Base-by-base conservation (phyloP, 1,139 yeast genomes). In the Yamadazyma blattariae region DNA sequence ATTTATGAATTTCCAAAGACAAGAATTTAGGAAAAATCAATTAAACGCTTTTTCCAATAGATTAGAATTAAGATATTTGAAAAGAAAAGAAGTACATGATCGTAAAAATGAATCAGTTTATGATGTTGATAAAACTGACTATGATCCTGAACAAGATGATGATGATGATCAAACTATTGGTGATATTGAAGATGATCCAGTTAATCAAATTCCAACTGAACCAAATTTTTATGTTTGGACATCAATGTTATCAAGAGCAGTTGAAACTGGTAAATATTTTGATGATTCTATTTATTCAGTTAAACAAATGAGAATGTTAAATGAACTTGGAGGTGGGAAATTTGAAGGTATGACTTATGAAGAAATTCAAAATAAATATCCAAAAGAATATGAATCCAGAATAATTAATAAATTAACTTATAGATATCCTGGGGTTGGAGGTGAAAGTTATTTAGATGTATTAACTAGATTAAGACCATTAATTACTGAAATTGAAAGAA, bases 381-480 rank as follows among this genome's bases (percentile, higher is more conserved):
- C 97, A 0, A 76, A 73, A 29, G 97, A 92, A 57, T 90, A 83
- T 52, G 79, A 76, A 30, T 75, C 89, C 15, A 74, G 97, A 41
- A 64, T 87, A 46, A 68, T 71, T 30, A 83, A 87, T 57, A 90
- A 90, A 60, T 70, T 90, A 50, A 68, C 82, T 19, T 90, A 89
- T 59, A 68, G 97, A 46, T 90, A 89, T 54, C 97, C 97, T 2
- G 97, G 97, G 9, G 86, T 88, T 35, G 96, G 97, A n/a, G 97
- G 97, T 23, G 97, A 90, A 61, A 85, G 95, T 0, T 90, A 90
- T 50, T 64, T 90, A 48, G 98, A 92, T 60, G 98, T 90, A 5
- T 83, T 92, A 51, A 87, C 90, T 44, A 72, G 98, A 41, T 69
- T 92, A 40, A 71, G 96, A 39, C 95, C 97, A 1, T 77, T 92